phyloP scores from a whole-genome alignment of 2,329 filamentous ascomycete species.

The Aspergillus sp. region DNA sequence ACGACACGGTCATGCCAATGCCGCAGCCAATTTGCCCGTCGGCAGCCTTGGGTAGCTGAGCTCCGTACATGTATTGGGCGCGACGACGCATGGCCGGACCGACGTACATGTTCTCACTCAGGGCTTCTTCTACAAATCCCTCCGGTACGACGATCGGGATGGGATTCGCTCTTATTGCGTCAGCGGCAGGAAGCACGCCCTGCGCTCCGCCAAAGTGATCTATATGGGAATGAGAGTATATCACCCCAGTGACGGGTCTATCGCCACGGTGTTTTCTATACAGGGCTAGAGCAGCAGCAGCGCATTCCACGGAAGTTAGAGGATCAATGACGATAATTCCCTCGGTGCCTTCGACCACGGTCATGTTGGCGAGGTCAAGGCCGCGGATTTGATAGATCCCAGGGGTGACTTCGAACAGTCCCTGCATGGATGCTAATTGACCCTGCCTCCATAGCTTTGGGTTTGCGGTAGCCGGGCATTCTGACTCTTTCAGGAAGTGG shows the following conservation, averaged over 20 bases:
- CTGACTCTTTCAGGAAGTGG: slow-evolving; percentile 28
- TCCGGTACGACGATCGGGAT: slow-evolving; percentile 38
- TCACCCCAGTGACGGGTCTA: slow-evolving; percentile 34
- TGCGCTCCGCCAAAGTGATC: slow-evolving; percentile 42
- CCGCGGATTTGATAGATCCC: slow-evolving; percentile 47
- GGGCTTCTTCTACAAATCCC: slow-evolving; percentile 42
- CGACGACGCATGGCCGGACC: slow-evolving; percentile 45
- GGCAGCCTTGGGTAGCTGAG: slow-evolving; percentile 28
- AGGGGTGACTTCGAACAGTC: slow-evolving; percentile 38
- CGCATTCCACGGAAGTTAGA: slow-evolving; percentile 40
- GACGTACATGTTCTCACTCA: slow-evolving; percentile 44
- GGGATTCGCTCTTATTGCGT: not conserved
- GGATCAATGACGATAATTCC: slow-evolving; percentile 46
- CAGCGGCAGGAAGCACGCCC: slow-evolving; percentile 15
- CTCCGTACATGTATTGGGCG: slow-evolving; percentile 46
- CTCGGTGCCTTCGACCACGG: slow-evolving; percentile 39
- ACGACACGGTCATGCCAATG: slow-evolving; percentile 35
- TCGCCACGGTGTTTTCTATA: slow-evolving; percentile 31
- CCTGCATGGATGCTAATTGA: slow-evolving; percentile 33
- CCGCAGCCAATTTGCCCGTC: slow-evolving; percentile 42
- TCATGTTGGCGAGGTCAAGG: slow-evolving; percentile 47
- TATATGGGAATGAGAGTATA: slow-evolving; percentile 47
- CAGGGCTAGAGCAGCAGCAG: slow-evolving; percentile 34
- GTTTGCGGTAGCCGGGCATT: slow-evolving; percentile 31
- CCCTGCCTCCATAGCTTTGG: slow-evolving; percentile 40